Base-by-base conservation (phyloP, 2,329 filamentous ascomycete genomes). In the Bisporella sp. region DNA sequence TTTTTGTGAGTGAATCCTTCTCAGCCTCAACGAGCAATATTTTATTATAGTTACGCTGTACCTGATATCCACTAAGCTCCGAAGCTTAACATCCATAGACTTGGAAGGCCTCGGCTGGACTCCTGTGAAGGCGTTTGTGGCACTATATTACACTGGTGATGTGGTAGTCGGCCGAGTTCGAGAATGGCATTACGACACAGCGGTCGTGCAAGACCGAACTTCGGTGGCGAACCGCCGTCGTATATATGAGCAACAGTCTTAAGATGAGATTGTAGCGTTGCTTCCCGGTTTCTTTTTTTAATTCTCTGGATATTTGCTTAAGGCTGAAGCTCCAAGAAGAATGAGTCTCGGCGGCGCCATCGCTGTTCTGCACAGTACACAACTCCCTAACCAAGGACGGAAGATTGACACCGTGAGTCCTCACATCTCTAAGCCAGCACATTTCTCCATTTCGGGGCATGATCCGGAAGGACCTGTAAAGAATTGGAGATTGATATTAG, bases 311-410 rank as follows among this genome's bases (percentile, higher is more conserved):
- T 37, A 37, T 37, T 9, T 64, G 65, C 2, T 66, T 65, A 21
- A 3, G 21, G 21, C 45, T 48, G 54, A 4, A 43, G 51, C 0
- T 46, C 53, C 5, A 55, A 49, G 32, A 53, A 60, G 3, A 59
- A 59, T 13, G 55, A 60, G 56, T 12, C 58, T 67, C 3, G 65
- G 65, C 3, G 65, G 57, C 7, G 63, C 62, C 4, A 46, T 67
- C 13, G 61, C 63, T 3, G 60, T 62, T 0, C 46, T 67, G 8
- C 52, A 58, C 1, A 62, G 57, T 1, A 56, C 63, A 3, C 52
- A 57, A 31, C 45, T 62, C 13, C 53, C 59, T 31, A 54, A 56
- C 31, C 33, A 30, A 31, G 63, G 62, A 1, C 46, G 50, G 2
- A 32, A 45, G 33, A 48, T 58, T 42, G 60, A 63, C 41, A 33